These are phyloP conservation scores for Rhypophila decipiens DNA, from an alignment of 495 filamentous ascomycete species.

Conservation along the genomic window DNA sequence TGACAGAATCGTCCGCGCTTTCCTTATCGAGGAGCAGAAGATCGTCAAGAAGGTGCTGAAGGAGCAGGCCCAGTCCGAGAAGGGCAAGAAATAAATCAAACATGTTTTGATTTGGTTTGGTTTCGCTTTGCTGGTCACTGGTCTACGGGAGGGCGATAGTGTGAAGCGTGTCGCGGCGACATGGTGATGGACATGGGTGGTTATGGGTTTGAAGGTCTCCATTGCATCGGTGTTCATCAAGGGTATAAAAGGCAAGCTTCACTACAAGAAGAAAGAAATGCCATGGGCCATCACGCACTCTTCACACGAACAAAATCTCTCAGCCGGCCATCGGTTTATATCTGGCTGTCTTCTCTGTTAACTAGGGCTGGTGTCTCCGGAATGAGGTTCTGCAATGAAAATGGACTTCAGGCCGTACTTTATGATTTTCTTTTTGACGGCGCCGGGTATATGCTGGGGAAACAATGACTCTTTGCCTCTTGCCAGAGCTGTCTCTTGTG, in stretches of 20 bases:
- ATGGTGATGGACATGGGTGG: constrained; percentile 21
- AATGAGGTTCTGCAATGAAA: constrained; percentile 34
- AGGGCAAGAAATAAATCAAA: constrained; percentile 66
- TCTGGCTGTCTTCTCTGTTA: constrained; percentile 38
- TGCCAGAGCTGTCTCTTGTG: no score
- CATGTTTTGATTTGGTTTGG: not conserved
- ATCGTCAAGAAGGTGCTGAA: constrained; percentile 99
- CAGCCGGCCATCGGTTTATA: constrained; percentile 32
- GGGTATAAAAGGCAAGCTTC: constrained; percentile 41
- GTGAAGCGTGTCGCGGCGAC: no score
- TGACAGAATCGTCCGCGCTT: constrained; percentile 92
- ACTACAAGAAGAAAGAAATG: not conserved
- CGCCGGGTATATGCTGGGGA: not conserved
- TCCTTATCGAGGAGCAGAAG: constrained; percentile 99
- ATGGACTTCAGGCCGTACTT: constrained; percentile 28
- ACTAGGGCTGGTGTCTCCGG: constrained; percentile 40
- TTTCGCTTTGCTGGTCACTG: constrained; percentile 19
- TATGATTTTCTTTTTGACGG: not conserved
- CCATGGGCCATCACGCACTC: not conserved
- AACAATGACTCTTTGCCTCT: not conserved
- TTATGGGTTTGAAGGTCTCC: constrained; percentile 32
- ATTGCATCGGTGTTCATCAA: constrained; percentile 48
- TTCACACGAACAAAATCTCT: constrained; percentile 31
- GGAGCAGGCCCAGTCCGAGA: constrained; percentile 60
- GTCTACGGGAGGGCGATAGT: no score